A percentile compares a stretch with the other conserved stretches of the same genome.
These are phyloP conservation scores for Colletotrichum sidae DNA, from an alignment of 2,329 filamentous ascomycete genomes.

Conservation along the genomic window DNA sequence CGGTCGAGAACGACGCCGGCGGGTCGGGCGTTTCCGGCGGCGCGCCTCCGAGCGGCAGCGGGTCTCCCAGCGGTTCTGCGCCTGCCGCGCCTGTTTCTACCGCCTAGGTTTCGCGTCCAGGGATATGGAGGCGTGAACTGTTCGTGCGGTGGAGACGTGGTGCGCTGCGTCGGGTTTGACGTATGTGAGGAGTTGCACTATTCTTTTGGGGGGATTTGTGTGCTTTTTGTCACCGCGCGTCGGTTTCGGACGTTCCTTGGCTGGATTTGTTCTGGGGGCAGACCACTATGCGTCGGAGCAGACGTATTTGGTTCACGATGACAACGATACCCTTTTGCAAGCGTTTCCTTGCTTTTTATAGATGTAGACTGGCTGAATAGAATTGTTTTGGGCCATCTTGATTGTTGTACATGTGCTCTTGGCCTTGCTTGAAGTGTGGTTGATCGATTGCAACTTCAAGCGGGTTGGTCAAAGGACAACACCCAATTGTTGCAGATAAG, in stretches of 20 bases:
- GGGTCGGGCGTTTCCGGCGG: not conserved
- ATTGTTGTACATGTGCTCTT: no score
- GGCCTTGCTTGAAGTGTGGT: no score
- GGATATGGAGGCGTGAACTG: not conserved
- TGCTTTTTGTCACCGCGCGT: not conserved
- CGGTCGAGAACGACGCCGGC: constrained; percentile 5
- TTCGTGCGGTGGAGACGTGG: not conserved
- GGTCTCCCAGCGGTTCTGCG: constrained; percentile 3
- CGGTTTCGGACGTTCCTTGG: constrained; percentile 15
- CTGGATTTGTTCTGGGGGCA: not conserved
- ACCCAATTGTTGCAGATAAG: no score
- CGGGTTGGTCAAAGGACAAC: no score
- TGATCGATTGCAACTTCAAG: no score
- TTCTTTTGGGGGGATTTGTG: not conserved
- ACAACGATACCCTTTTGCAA: constrained; percentile 9
- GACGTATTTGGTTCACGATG: constrained; percentile 12
- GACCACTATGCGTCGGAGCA: constrained; percentile 9
- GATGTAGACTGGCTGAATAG: no score
- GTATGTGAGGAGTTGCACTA: constrained; percentile 1
- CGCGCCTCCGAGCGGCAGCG: constrained; percentile 27
- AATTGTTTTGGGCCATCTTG: no score
- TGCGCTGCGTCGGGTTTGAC: constrained; percentile 7
- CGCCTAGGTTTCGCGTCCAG: not conserved
- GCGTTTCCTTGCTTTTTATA: constrained; percentile 12
- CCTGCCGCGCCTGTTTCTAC: not conserved